Percentiles rank a stretch among this genome's conserved stretches.
Evolutionary conservation across 106 monocot species (phyloP).

Genomic region (Acorus gramineus): DNA sequence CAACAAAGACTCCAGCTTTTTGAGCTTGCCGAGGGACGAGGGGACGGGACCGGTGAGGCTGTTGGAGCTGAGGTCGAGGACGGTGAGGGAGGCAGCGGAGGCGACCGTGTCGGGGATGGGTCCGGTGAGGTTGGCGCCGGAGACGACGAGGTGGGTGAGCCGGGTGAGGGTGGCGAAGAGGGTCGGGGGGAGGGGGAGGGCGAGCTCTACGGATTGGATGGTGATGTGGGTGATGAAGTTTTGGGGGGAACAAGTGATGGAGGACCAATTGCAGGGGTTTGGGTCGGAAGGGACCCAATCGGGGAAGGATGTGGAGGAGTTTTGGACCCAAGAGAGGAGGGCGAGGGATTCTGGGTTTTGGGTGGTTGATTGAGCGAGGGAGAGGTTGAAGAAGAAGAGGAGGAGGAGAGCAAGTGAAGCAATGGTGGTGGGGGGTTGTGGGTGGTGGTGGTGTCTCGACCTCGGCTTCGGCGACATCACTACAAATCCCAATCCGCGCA

Average conservation of each 20-base stretch:
- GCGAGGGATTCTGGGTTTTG: conserved; percentile 13
- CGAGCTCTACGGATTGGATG: conserved; percentile 45
- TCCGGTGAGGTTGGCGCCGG: conserved; percentile 61
- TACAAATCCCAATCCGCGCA: conserved; percentile 23
- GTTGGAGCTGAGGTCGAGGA: conserved; percentile 58
- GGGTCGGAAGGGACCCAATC: conserved; percentile 46
- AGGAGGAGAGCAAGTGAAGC: background rate
- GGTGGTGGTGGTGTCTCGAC: conserved; percentile 28
- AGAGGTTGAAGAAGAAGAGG: background rate
- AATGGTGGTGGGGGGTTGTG: background rate
- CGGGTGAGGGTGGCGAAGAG: conserved; percentile 29
- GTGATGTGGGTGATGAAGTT: conserved; percentile 26
- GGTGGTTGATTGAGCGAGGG: background rate
- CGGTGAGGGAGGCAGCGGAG: conserved; percentile 22
- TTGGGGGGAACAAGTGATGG: conserved; percentile 30
- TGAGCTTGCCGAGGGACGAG: conserved; percentile 19
- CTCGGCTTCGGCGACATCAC: conserved; percentile 40
- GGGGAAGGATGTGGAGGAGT: conserved; percentile 6
- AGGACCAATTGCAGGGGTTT: conserved; percentile 69
- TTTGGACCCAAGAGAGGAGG: conserved; percentile 35
- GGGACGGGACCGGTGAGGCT: conserved; percentile 53
- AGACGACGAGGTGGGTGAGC: conserved; percentile 38
- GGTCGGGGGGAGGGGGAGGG: conserved; percentile 20
- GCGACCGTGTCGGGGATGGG: conserved; percentile 31
- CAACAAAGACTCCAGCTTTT: conserved; percentile 16